Base-by-base conservation (phyloP, 2,329 filamentous ascomycete species). In the Cytospora mali region DNA sequence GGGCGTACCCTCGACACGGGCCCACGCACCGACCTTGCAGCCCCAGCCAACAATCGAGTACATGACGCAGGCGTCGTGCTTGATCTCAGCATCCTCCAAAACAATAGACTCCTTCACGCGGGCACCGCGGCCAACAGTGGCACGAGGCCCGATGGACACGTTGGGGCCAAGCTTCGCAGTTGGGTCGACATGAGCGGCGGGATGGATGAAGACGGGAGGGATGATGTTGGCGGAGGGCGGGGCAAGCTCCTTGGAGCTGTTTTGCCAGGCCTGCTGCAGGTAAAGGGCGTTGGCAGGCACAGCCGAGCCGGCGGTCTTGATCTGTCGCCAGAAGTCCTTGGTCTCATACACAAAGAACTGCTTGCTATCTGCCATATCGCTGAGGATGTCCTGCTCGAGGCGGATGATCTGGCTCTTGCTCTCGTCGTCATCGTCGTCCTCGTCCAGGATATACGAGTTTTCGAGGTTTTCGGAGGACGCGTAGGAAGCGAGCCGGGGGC, bases 281-380 rank as follows among this genome's bases (percentile, higher is more conserved):
- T 99, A 99, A 35, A 99, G 85, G 16, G 95, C 95, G 73, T 98
- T 98, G 67, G 95, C 95, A 18, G 95, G 95, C 29, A 99, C 93
- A 55, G 95, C 95, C 6, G 94, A 98, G 64, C 95, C 95, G 64
- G 95, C 95, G 1, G 95, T 97, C 86, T 99, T 99, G 85, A 99
- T 98, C 83, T 99, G 95, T 71, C 95, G 92, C 95, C 95, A 99
- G 78, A 99, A 99, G 76, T 98, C 95, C 81, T 96, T 96, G 68
- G 94, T 98, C 81, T 99, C 95, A 76, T 97, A 91, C 33, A 98
- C 95, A 78, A 93, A 98, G 82, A 99, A 99, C 76, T 95, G 92
- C 80, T 96, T 95, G 85, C 87, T 97, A 78, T 98, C 95, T 66
- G 95, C 94, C 72, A 98, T 88, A 73, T 98, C 94, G 57, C 93